Base-by-base conservation (phyloP, 768 basidiomycete species). In the Multifurca ochricompacta region DNA sequence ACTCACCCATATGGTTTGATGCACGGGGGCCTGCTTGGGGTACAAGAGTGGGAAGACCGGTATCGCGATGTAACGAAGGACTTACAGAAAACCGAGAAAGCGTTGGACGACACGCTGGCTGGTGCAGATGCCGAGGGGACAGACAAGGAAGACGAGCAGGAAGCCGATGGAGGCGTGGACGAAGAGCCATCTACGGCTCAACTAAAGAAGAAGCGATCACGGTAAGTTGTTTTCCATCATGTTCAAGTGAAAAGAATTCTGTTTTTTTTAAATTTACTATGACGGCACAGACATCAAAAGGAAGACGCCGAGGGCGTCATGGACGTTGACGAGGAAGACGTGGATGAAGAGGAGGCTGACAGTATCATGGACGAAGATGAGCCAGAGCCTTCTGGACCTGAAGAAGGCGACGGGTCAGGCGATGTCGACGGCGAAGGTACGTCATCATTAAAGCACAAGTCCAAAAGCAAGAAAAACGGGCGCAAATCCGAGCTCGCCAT, bases 1-100 rank as follows among this genome's bases (percentile, higher is more conserved):
- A 97, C 94, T 0, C 94, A 99, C 70, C 94, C 94, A 3, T 98
- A 89, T 67, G 86, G 85, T 0, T 62, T 81, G 14, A 77, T 87
- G 71, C 83, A 94, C 63, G 95, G 93, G 0, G 95, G 93, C 1
- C 76, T 78, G 41, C 71, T 99, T 47, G 80, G 82, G 48, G 69
- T 83, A 8, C 74, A 75, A 1, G 78, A 84, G 59, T 97, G 87
- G 82, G 79, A 90, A 62, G 74, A 73, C 23, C 74, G 87, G 36
- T 93, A 92, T 65, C 71, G 78, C 16, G 73, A 71, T 13, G 76
- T 87, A 16, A 74, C 72, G 37, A 72, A 71, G 34, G 79, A 94
- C 64, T 68, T 97, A 60, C 76, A 80, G 37, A 80, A 81, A 63
- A 66, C 93, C 46, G 91, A 95, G 63, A 73, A 75, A 40, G 70